Evolutionary conservation across 768 basidiomycete genomes (phyloP).

Genomic region (Lentinula boryana): DNA sequence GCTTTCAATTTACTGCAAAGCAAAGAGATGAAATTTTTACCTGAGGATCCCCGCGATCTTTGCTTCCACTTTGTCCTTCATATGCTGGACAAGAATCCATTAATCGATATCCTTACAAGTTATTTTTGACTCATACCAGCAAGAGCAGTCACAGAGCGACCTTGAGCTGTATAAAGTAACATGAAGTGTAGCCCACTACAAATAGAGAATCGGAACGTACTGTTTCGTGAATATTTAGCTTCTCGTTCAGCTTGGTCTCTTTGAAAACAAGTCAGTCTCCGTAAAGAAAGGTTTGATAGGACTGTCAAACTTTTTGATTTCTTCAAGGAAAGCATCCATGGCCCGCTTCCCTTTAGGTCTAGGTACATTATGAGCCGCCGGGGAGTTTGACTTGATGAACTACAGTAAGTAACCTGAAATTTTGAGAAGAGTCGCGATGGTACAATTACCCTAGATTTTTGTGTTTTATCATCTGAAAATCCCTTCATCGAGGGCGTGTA

Average conservation of each 20-base stretch:
- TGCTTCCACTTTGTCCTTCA: slow-evolving; percentile 86
- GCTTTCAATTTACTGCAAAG: neutral
- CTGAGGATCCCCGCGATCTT: slow-evolving; percentile 83
- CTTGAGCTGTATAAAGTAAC: slow-evolving; percentile 30
- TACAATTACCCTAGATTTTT: slow-evolving; percentile 20
- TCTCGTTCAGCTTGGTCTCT: slow-evolving; percentile 94
- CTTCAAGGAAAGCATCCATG: slow-evolving; percentile 94
- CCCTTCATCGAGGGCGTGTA: slow-evolving; percentile 36
- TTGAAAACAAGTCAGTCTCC: slow-evolving; percentile 8
- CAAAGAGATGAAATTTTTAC: slow-evolving; percentile 31
- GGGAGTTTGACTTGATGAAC: slow-evolving; percentile 47
- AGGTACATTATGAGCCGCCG: slow-evolving; percentile 37
- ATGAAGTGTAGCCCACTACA: neutral
- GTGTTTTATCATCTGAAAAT: slow-evolving; percentile 21
- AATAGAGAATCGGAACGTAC: slow-evolving; percentile 27
- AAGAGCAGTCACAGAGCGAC: slow-evolving; percentile 83
- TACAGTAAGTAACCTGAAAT: neutral
- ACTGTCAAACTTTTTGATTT: slow-evolving; percentile 76
- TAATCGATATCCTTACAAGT: neutral
- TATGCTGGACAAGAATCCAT: slow-evolving; percentile 50
- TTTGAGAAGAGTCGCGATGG: neutral
- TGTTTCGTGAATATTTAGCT: slow-evolving; percentile 68
- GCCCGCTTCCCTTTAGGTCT: slow-evolving; percentile 92
- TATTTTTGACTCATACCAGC: slow-evolving; percentile 51
- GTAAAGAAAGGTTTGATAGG: neutral